Base-by-base conservation (phyloP, 176 grass and related monocot species). In the Poa annua region DNA sequence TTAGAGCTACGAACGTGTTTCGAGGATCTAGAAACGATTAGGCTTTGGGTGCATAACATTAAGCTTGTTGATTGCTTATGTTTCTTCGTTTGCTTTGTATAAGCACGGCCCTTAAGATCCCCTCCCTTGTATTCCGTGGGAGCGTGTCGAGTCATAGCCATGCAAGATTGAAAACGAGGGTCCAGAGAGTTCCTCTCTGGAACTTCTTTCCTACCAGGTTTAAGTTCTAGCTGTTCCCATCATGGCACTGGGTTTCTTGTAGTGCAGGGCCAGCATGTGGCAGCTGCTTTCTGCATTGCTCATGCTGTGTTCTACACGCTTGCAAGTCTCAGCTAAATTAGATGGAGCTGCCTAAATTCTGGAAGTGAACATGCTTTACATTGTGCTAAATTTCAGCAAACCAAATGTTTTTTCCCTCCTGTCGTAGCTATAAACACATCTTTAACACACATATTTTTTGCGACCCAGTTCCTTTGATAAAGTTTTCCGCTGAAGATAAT, bases 111-210 rank as follows among this genome's bases (percentile, higher is more conserved):
- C 89, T 97, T 94, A 97, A 92, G 94, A 94, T 92, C 74, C 83
- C 87, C 94, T 97, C 81, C 85, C 85, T 86, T 77, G 34, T 81
- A 16, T 76, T 82, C 14, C 17, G 64, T 92, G 88, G 92, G 91
- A 97, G 92, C 80, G 74, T 89, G 87, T 97, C 80, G 89, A 94
- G 91, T 92, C 94, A 97, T 94, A 78, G 83, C 92, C 66, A 77
- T 81, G 94, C 91, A 51, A 97, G 59, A 97, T 80, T 69, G 84
- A 88, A 32, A 12, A 77, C 44, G 14, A 65, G 48, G 59, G 11
- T 44, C 34, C n/a, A 78, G 65, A 78, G 89, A 85, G 88, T 97
- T 87, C 61, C 94, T 88, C 81, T 81, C 91, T 87, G 77, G 80
- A 48, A 39, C 59, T 21, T 88, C 67, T 86, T 77, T 69, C 85